Evolutionary conservation across 164 flowering plant genomes (phyloP), one percentile per base, ranked within the genome.

Genomic region (Kalanchoe fedtschenkoi): DNA sequence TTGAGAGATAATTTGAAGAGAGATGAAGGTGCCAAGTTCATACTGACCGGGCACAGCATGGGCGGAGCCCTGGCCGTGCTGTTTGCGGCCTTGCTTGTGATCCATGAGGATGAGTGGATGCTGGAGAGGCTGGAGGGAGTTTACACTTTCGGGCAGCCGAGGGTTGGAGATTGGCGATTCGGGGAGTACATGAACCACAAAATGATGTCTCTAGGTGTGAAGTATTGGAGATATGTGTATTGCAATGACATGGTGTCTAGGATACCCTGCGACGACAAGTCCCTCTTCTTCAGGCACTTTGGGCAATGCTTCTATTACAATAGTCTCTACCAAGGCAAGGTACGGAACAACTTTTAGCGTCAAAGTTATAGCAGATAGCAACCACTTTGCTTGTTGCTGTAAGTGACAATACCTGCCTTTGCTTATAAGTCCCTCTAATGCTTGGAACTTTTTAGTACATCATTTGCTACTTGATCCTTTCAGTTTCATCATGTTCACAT

Each of bases 31-130:
- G 69, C 88, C 8, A 80, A 70, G 62, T 71, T 75, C 28, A 16
- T 85, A 3, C 17, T 83, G 6, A 85, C 95, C 0, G 88, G 95
- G 0, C 95, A 87, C 64, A 81, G 90, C 55, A 29, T 81, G 33
- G 95, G 95, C 5, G 88, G 78, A 13, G 88, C 89, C 3, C 69
- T 87, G 2, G 85, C 95, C 1, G 63, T 67, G 22, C 54, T 83
- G 0, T 83, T 85, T 35, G 78, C 82, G 3, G 74, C 87, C 0
- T 17, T 83, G 21, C 64, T 87, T 11, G 66, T 72, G 0, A 34
- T 73, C 28, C 81, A 87, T 34, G 64, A 74, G 11, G 88, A 85
- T 62, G 62, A 24, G 1, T 6, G 24, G 46, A 29, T 85, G 44
- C 44, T 85, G 70, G 69, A 69, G 53, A 72, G 80, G 32, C 10